Percentiles rank a stretch among this genome's conserved stretches.
Conservation (phyloP, 257 asterid species). For the Ajuga chamaepitys region DNA sequence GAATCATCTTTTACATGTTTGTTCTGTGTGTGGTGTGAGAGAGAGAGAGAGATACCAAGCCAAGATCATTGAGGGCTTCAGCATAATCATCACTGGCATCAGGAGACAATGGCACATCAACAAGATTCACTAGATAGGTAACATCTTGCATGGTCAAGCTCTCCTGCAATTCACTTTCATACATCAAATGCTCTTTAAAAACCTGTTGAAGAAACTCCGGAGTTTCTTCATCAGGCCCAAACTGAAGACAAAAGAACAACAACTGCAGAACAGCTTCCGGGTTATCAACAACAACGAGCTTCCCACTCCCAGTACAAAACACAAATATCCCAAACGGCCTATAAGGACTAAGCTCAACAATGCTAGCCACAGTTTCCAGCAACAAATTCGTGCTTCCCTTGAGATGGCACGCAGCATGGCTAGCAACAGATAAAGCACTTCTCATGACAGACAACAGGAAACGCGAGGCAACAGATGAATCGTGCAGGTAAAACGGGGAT, state of each 20-base stretch:
- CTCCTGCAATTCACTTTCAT: conserved; percentile 54
- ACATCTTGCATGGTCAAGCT: conserved; percentile 69
- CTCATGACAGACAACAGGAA: conserved; percentile 57
- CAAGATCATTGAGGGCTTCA: conserved; percentile 58
- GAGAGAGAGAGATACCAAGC: conserved; percentile 40
- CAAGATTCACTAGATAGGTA: conserved; percentile 36
- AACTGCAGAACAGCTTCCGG: conserved; percentile 74
- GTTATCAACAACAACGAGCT: conserved; percentile 49
- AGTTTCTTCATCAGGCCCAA: conserved; percentile 42
- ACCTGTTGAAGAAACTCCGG: conserved; percentile 29
- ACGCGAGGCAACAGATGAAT: conserved; percentile 17
- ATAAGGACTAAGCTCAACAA: conserved; percentile 74
- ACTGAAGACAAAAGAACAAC: conserved; percentile 61
- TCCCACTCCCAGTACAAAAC: conserved; percentile 59
- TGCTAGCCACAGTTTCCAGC: conserved; percentile 61
- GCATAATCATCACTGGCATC: conserved; percentile 31
- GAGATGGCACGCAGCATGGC: conserved; percentile 70
- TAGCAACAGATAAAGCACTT: conserved; percentile 48
- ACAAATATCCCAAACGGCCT: conserved; percentile 65
- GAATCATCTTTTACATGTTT: too few relatives aligned
- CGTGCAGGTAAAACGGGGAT: conserved; percentile 23
- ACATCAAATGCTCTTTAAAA: conserved; percentile 42
- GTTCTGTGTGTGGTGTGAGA: not conserved
- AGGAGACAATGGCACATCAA: conserved; percentile 55
- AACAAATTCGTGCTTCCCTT: conserved; percentile 75